Base-by-base conservation (phyloP, 495 filamentous ascomycete species). In the Penicillium daleae region DNA sequence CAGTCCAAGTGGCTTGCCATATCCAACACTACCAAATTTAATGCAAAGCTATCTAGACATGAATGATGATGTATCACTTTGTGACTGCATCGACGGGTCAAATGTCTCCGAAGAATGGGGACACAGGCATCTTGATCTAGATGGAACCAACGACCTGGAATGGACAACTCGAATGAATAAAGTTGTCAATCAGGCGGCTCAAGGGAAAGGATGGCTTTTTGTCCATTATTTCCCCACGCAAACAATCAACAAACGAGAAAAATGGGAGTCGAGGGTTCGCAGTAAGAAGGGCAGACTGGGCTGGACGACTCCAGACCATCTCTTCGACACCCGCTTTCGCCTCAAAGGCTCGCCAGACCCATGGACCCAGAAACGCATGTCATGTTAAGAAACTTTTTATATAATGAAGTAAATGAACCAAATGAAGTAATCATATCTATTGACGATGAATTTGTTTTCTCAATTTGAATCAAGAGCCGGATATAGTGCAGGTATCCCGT, bases 61-160 rank as follows among this genome's bases (percentile, higher is more conserved):
- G 57, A 63, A 67, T 60, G 61, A 74, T 57, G 66, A 68, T 39
- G 63, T 77, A 21, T 62, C 71, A 26, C 73, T 78, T 22, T 69
- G 64, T 37, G 75, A 78, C 64, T 64, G 75, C 46, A 71, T 78
- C 53, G 75, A 78, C 64, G 75, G 74, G 48, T 70, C 66, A 27
- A 68, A 78, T 63, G 62, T 78, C 49, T 71, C 75, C 21, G 70
- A 75, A 60, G 67, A 75, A 64, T 78, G 75, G 75, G 75, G 75
- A 49, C 55, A 61, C 44, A 46, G 63, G 44, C 65, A 78, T 50
- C 68, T 78, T 39, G 55, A 74, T 19, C 60, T 78, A 24, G 71
- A 78, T 17, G 73, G 73, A 29, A 61, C 62, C 26, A 73, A 71
- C 57, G 73, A 78, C 61, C 57, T 73, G 40, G 67, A 71, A 54